Evolutionary conservation across 345 rosid species (phyloP), one percentile per base, ranked within the genome.

Genomic region (Pistacia atlantica): DNA sequence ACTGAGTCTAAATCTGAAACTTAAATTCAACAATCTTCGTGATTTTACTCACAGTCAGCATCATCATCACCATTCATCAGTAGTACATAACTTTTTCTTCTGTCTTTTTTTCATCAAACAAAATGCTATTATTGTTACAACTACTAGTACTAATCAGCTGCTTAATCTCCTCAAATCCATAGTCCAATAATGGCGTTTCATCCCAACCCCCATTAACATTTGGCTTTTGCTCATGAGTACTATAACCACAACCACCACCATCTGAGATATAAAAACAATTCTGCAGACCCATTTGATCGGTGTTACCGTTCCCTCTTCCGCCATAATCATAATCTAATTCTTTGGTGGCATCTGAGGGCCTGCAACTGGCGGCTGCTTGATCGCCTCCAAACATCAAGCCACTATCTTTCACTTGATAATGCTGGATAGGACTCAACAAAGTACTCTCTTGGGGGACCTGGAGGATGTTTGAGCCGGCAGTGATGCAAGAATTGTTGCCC

Each of bases 131-230:
- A 42, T 42, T 42, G 73, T 75, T 84, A 60, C 84, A 69, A 63
- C 70, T 85, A 66, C 76, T 76, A 17, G 80, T 83, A 77, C 89
- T 87, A 65, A 93, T 83, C 0, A 93, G 85, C 75, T 89, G 90
- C 83, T 90, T 91, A 80, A 95, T 89, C 83, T 93, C 97, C 77
- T 95, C 98, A 55, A 91, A 68, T 8, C 93, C 94, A 80, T 87
- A 87, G 18, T 90, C 90, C 63, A 42, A 0, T 5, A 80, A 78
- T 66, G 85, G 71, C 68, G 77, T 67, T 11, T 84, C 79, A 48
- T 8, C 77, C 82, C 82, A 82, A 52, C 67, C 65, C 72, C 80
- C 83, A 37, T 42, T 42, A 42, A 42, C 6, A 7, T 18, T 76
- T 58, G 54, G 69, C 59, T 83, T 73, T 38, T 79, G 73, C 45